Base-by-base conservation (phyloP, 2,329 filamentous ascomycete species). In the Neonectria coccinea region DNA sequence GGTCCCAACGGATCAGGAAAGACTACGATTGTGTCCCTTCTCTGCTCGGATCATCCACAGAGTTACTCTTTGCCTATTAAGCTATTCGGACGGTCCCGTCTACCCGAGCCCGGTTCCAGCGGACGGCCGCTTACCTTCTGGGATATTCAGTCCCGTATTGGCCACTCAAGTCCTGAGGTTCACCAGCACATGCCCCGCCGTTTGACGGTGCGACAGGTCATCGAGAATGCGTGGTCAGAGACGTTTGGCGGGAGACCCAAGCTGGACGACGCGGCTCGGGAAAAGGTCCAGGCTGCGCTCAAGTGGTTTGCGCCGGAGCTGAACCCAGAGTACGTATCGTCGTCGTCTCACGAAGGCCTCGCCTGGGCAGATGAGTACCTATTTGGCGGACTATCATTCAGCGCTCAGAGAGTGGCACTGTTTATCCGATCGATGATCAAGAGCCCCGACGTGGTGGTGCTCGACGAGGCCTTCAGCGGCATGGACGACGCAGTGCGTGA, bases 1-100 rank as follows among this genome's bases (percentile, higher is more conserved):
- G 96, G 96, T 0, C 91, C 94, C 33, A 98, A 99, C 72, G 96
- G 92, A 12, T 97, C 93, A 1, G 96, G 96, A 18, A 99, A 99
- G 82, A 99, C 96, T 0, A 99, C 96, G 0, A 86, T 99, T 42
- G 87, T 98, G 29, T 96, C 94, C 5, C 85, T 99, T 6, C 92
- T 99, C 64, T 97, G 93, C 64, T 98, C 95, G 1, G 96, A 99
- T 74, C 96, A 99, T 73, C 96, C 96, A 0, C 95, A 98, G 78
- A 90, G 94, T 0, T 99, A 98, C 77, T 93, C 92, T 0, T 87
- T 94, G 25, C 94, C 95, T 0, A 91, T 99, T 65, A 91, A 88
- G 70, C 84, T 97, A 14, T 98, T 99, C 76, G 93, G 94, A 1
- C 89, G 89, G 22, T 91, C 91, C 59, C 88, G 96, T 20, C 84